phyloP scores from a whole-genome alignment of 768 basidiomycete genomes.

The Pholiota conissans region DNA sequence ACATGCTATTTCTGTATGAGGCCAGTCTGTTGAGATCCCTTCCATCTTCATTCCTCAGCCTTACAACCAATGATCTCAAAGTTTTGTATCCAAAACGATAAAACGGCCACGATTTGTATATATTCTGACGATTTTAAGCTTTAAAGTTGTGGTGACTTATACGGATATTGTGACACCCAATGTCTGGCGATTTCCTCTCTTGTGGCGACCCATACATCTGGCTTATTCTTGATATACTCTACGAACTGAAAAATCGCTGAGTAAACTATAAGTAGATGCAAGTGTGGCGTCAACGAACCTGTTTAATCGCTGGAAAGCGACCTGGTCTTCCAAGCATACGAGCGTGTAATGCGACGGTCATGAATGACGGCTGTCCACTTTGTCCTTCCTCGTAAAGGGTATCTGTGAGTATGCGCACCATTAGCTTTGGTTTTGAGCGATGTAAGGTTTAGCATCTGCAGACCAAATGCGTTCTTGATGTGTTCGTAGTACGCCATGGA shows the following conservation, averaged over 20 bases:
- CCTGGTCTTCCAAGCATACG: slow-evolving; percentile 16
- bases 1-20: not conserved
- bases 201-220: slow-evolving; percentile 16
- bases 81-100: no score
- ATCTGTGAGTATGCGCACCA: not conserved
- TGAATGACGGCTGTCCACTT: slow-evolving; percentile 12
- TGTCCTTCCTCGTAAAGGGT: slow-evolving; percentile 16
- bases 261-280: not conserved
- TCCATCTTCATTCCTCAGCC: not conserved
- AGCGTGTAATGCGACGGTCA: slow-evolving; percentile 17
- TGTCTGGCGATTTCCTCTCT: slow-evolving; percentile 17
- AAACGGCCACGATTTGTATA: no score
- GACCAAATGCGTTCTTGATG: slow-evolving; percentile 13
- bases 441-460: not conserved
- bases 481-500: slow-evolving; percentile 19
- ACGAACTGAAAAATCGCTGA: slow-evolving; percentile 7
- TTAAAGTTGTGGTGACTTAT: slow-evolving; percentile 3
- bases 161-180: slow-evolving; percentile 15
- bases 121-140: no score
- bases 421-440: not conserved
- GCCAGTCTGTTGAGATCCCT: not conserved
- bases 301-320: slow-evolving; percentile 14
- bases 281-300: slow-evolving; percentile 1
- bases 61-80: no score
- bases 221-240: slow-evolving; percentile 9